Evolutionary conservation across 2,329 filamentous ascomycete species (phyloP), one percentile per base, ranked within the genome.

Genomic region (Pochonia chlamydosporia): DNA sequence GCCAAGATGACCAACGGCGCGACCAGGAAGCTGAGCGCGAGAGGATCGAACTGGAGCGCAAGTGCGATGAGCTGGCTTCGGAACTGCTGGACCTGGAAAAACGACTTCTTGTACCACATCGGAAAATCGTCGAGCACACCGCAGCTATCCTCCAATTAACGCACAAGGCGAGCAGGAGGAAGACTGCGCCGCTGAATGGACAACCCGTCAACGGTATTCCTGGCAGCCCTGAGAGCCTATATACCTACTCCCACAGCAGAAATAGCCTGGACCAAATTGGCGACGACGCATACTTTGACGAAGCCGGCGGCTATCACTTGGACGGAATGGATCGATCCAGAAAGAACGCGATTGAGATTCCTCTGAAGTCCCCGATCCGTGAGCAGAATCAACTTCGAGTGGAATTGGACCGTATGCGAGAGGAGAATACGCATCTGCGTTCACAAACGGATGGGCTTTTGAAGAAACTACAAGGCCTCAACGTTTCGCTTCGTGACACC

Each of bases 121-220:
- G 79, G 57, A 81, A 82, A 52, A 71, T 99, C 39, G 71, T 97
- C 43, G 84, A 92, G 63, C 93, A 99, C 63, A 97, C 92, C 0
- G 91, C 93, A 13, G 92, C 89, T 39, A 88, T 99, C 33, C 71
- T 99, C 46, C 90, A 96, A 62, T 79, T 95, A 65, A 95, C 91
- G 8, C 91, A 97, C 66, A 86, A 85, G 57, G 82, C 80, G 1
- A 74, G 85, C n/a, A 85, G 80, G 59, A 80, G 78, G 54, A 71
- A 70, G 46, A 58, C 68, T 3, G 64, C 71, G 7, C 68, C 73
- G 43, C 65, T 69, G 2, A 66, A 64, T 28, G 62, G 64, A 1
- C 67, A 69, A 40, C 59, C 69, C 6, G 61, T 72, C 35, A 78
- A 78, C 47, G 80, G 78, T 18, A 81, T 88, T 52, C 86, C 85